Base-by-base conservation (phyloP, 345 rosid genomes). In the Sisymbrium altissimum region DNA sequence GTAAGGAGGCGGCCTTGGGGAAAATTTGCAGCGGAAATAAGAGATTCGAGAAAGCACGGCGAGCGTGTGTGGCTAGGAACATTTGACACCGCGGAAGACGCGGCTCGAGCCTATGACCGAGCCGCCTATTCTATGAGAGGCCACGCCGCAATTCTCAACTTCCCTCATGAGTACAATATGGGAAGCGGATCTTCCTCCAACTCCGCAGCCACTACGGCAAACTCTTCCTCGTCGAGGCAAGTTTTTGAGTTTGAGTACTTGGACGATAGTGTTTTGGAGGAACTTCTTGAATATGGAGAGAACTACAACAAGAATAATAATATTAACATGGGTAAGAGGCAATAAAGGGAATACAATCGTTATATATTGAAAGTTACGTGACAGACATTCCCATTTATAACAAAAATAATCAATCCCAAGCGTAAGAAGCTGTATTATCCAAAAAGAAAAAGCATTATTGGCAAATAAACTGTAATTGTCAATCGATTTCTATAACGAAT, bases 1-100 rank as follows among this genome's bases (percentile, higher is more conserved):
- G 95, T 92, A 17, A 79, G 98, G 33, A 84, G 85, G 63, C 71
- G 98, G 66, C 96, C 96, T 0, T 90, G 98, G 98, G 98, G 98
- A 0, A 92, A 92, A 77, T 92, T 70, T 3, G 98, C 98, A 0
- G 91, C 98, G 0, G 98, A 92, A 73, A 92, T 92, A 18, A 79
- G 97, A 50, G 98, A 92, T 68, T 86, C 98, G 0, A 65, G 84
- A 1, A 85, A 89, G 79, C 86, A 82, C 5, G 96, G 98, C 0
- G 88, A 85, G 2, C 86, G 98, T 21, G 66, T 78, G 46, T 92
- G 98, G 98, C 86, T 92, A 2, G 98, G 98, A 48, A 92, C 98
- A 21, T 92, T 87, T 36, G 93, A 90, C 7, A 90, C 95, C 0
- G 96, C 96, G 0, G 96, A 86, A 79, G 88, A 86, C 13, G 96